Evolutionary conservation across 2,329 filamentous ascomycete species (phyloP).

Genomic region (Ophiostoma sp.): DNA sequence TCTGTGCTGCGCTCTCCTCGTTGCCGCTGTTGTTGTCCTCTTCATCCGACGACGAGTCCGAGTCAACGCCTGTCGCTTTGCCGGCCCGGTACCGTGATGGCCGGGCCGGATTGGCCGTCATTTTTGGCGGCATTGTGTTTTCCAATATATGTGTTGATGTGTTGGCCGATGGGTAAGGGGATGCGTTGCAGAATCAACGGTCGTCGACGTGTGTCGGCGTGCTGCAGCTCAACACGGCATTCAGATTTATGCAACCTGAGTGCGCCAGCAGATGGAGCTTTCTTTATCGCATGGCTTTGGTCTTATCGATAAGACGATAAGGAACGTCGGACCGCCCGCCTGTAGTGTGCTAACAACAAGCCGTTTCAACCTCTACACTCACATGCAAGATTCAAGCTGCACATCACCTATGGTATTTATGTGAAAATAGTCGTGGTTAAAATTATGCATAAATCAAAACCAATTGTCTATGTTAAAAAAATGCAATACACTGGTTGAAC

Average conservation of each 20-base stretch:
- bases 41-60: slow-evolving; percentile 47
- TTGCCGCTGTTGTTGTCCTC: slow-evolving; percentile 43
- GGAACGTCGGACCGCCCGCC: neutral
- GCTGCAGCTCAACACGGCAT: neutral
- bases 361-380: neutral
- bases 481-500: neutral
- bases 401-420: neutral
- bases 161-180: neutral
- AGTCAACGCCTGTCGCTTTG: slow-evolving; percentile 58
- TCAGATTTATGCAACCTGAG: neutral
- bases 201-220: neutral
- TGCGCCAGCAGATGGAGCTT: neutral
- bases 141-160: neutral
- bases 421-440: neutral
- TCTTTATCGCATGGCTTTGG: neutral
- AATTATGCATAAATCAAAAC: neutral
- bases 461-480: neutral
- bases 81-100: slow-evolving; percentile 81
- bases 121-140: slow-evolving; percentile 62
- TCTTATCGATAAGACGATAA: neutral
- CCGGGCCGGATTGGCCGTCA: slow-evolving; percentile 85
- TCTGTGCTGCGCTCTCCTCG: slow-evolving; percentile 30
- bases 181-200: neutral
- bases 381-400: neutral
- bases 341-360: neutral